Conservation (phyloP, 345 rosid species). For the Mangifera indica region DNA sequence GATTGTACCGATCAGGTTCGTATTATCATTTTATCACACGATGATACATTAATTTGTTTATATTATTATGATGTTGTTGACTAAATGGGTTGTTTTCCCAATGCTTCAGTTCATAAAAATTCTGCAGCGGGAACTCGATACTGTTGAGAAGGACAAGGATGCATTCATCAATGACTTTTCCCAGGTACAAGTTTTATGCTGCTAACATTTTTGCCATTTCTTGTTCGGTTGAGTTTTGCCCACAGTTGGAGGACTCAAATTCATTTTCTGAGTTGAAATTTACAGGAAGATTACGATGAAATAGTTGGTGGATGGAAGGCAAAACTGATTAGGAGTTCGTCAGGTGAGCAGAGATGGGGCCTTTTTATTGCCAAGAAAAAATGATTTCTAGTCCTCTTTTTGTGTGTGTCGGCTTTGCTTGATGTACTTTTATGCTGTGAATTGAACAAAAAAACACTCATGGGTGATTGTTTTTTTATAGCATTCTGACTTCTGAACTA, state of each 20-base stretch:
- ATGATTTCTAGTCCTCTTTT: slow-evolving; percentile 20
- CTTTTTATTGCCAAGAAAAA: slow-evolving; percentile 59
- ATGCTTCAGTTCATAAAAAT: slow-evolving; percentile 67
- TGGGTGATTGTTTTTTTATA: background rate
- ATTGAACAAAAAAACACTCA: background rate
- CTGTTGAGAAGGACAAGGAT: slow-evolving; percentile 73
- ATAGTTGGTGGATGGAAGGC: slow-evolving; percentile 81
- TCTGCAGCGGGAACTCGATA: slow-evolving; percentile 60
- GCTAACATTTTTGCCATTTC: background rate
- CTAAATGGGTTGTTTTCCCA: slow-evolving; percentile 6
- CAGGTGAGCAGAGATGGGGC: slow-evolving; percentile 85
- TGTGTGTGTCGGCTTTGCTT: background rate
- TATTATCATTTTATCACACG: background rate
- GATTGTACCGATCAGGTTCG: slow-evolving; percentile 82
- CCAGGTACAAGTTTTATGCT: slow-evolving; percentile 39
- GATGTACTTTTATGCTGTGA: background rate
- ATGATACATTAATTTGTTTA: too few relatives aligned
- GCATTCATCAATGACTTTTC: slow-evolving; percentile 74
- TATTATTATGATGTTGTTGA: too few relatives aligned
- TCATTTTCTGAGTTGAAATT: background rate
- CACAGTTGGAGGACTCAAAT: background rate
- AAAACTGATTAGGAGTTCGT: slow-evolving; percentile 60
- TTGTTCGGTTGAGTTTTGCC: background rate
- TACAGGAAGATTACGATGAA: slow-evolving; percentile 74
- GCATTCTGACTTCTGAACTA: slow-evolving; percentile 10